Evolutionary conservation across 2,329 filamentous ascomycete species (phyloP).

Genomic region (Hawksworthiomyces lignivorus): DNA sequence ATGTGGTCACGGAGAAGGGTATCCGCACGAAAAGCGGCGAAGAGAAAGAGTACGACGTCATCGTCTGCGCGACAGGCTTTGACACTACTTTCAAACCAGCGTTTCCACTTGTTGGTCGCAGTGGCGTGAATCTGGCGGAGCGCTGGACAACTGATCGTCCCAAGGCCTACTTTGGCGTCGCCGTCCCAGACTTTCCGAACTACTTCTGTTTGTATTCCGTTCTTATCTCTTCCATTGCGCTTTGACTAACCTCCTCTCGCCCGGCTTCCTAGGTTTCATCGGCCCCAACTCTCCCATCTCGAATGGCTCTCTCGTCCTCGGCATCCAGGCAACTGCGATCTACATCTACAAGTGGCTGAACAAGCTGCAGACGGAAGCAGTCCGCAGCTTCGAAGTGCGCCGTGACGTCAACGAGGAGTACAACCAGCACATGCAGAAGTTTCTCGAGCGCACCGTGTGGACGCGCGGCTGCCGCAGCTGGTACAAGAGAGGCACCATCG

Average conservation of each 20-base stretch:
- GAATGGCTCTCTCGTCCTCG: constrained; percentile 7
- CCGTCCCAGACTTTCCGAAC: constrained; percentile 9
- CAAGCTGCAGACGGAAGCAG: constrained; percentile 22
- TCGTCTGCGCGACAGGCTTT: constrained; percentile 32
- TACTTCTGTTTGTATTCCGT: constrained; percentile 4
- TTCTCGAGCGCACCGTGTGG: constrained; percentile 24
- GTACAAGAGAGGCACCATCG: constrained; percentile 19
- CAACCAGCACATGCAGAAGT: constrained; percentile 21
- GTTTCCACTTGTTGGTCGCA: constrained; percentile 20
- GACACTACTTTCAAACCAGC: constrained; percentile 20
- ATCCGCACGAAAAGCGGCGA: no score
- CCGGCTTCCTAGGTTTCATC: background rate
- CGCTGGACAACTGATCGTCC: constrained; percentile 11
- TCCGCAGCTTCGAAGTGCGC: constrained; percentile 19
- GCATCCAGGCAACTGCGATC: constrained; percentile 7
- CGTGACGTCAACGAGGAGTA: constrained; percentile 18
- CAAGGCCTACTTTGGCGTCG: constrained; percentile 1
- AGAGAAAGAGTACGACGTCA: no score
- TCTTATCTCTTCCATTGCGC: no score
- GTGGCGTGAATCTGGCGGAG: constrained; percentile 8
- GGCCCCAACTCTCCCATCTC: constrained; percentile 9
- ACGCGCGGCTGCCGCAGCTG: constrained; percentile 20
- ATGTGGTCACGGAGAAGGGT: no score
- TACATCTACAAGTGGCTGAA: constrained; percentile 11
- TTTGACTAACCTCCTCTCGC: no score